phyloP scores from a whole-genome alignment of 208 protist species.

The Porcisia hertigi region DNA sequence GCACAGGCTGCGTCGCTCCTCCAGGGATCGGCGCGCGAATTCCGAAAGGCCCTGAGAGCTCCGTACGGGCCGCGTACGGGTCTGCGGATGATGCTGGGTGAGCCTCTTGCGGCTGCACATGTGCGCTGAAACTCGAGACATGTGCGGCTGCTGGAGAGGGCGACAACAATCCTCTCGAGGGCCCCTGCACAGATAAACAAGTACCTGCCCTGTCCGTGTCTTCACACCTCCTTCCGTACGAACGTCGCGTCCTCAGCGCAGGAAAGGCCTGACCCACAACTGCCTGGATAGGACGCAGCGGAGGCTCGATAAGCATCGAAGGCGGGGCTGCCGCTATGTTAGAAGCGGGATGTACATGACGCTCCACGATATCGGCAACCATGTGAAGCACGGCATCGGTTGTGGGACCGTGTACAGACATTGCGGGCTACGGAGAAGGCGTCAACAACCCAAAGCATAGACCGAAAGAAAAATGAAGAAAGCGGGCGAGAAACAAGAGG shows the following conservation, averaged over 20 bases:
- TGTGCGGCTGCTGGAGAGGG: no score
- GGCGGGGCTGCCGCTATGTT: background rate
- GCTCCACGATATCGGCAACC: conserved; percentile 48
- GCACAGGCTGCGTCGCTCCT: background rate
- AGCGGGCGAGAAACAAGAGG: background rate
- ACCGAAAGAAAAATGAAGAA: background rate
- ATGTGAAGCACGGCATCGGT: conserved; percentile 8
- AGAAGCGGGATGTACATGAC: conserved; percentile 1
- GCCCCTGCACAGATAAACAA: background rate
- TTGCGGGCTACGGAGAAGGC: background rate
- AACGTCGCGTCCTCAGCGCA: conserved; percentile 10
- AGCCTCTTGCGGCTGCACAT: conserved; percentile 41
- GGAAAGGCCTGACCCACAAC: conserved; percentile 46
- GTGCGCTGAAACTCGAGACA: conserved; percentile 32
- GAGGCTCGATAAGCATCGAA: background rate
- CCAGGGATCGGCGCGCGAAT: background rate
- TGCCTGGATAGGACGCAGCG: conserved; percentile 47
- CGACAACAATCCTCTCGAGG: background rate
- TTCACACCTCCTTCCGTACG: conserved; percentile 26
- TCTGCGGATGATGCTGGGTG: background rate
- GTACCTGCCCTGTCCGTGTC: background rate
- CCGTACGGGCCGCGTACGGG: background rate
- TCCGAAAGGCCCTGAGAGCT: background rate
- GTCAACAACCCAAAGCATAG: conserved; percentile 1
- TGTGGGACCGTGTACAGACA: background rate